Evolutionary conservation across 768 basidiomycete species (phyloP), one percentile per base, ranked within the genome.

Genomic region (Tricholomella constricta): DNA sequence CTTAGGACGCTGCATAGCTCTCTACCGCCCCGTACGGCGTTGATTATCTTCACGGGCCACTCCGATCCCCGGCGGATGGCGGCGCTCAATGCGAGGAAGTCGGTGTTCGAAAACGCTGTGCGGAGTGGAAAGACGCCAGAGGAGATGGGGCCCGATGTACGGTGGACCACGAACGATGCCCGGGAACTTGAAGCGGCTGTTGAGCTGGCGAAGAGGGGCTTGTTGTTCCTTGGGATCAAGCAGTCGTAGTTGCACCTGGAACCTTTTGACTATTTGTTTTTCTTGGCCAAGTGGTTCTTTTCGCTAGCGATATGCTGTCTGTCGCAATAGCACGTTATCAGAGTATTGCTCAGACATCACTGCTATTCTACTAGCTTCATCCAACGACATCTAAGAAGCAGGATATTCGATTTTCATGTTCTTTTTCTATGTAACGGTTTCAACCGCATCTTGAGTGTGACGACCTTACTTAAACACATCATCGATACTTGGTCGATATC

Each of bases 31-130:
- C 83, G 86, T 19, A 92, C 94, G 0, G 94, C 93, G 0, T 67
- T 98, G 19, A 71, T 98, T 48, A 75, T 98, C 34, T 85, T 97
- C 64, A 91, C 89, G 0, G 94, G 95, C 1, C 93, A 98, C 63
- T 85, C 86, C 0, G 91, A 97, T 66, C 94, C 95, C 0, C 82
- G 91, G 0, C 73, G 68, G 6, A 94, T 96, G 91, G 75, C 88
- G 3, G 67, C 77, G 22, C 72, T 98, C 19, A 86, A 85, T 58
- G 81, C 80, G 5, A 78, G 86, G 45, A 89, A 92, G 69, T 71
- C 68, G 3, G 77, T 80, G 26, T 96, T 94, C 61, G 94, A 98
- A 61, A 73, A 62, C 20, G 82, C 81, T 14, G 68, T 88, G 46
- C 76, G 79, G 59, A 69, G 71, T 43, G 83, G 83, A 17, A 81